phyloP scores from a whole-genome alignment of 2,329 filamentous ascomycete species.

The Aureobasidium mangrovei region DNA sequence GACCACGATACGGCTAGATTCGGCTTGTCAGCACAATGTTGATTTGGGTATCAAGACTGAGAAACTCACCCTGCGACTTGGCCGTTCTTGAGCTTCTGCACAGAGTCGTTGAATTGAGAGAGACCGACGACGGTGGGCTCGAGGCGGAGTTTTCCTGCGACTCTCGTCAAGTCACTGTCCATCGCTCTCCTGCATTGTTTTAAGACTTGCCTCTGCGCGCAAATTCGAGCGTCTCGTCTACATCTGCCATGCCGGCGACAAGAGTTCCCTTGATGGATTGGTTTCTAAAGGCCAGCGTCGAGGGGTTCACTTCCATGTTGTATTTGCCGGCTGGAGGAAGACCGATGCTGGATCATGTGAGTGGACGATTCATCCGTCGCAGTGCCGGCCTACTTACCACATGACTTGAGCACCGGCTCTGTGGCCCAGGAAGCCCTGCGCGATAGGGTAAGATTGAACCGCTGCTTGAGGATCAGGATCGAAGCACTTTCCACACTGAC shows the following conservation, averaged over 20 bases:
- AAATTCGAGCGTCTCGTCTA: slow-evolving; percentile 40
- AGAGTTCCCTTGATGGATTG: slow-evolving; percentile 30
- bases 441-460: slow-evolving; percentile 16
- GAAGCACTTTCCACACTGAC: too few species aligned
- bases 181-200: slow-evolving; percentile 32
- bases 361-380: slow-evolving; percentile 17
- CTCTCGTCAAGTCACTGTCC: background rate
- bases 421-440: slow-evolving; percentile 37
- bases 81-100: slow-evolving; percentile 41
- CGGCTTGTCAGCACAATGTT: background rate
- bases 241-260: slow-evolving; percentile 41
- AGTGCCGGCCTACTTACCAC: slow-evolving; percentile 29
- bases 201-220: slow-evolving; percentile 37
- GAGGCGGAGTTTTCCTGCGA: slow-evolving; percentile 7
- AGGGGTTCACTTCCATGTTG: slow-evolving; percentile 28
- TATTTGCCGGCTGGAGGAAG: slow-evolving; percentile 30
- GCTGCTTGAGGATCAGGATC: background rate
- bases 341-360: slow-evolving; percentile 21
- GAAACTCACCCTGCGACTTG: slow-evolving; percentile 38
- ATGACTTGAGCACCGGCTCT: slow-evolving; percentile 45
- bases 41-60: too few species aligned
- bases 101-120: slow-evolving; percentile 41
- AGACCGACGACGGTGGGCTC: slow-evolving; percentile 39
- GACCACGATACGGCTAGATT: slow-evolving; percentile 36
- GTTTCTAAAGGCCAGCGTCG: slow-evolving; percentile 28